Percentiles rank a stretch among this genome's conserved stretches.
Evolutionary conservation across 345 rosid genomes (phyloP).

Genomic region (Eucalyptus viminalis): DNA sequence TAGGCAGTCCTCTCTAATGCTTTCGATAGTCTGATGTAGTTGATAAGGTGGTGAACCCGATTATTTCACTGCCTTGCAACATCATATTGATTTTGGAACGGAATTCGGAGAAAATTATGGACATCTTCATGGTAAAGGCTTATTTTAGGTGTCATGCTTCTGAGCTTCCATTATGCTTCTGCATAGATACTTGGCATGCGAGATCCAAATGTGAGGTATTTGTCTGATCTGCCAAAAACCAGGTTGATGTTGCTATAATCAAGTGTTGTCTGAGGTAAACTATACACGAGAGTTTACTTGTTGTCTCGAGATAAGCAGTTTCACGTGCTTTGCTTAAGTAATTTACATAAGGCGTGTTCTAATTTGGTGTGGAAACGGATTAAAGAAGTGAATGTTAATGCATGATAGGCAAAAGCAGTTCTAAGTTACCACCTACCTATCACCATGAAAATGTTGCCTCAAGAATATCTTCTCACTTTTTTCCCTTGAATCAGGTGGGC

Average conservation of each 20-base stretch:
- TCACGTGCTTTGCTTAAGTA: neutral
- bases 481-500: constrained; percentile 24
- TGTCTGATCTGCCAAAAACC: neutral
- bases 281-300: neutral
- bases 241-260: neutral
- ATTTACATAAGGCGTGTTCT: neutral
- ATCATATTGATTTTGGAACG: too few species aligned
- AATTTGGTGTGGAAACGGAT: neutral
- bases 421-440: neutral
- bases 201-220: neutral
- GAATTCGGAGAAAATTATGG: too few species aligned
- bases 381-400: neutral
- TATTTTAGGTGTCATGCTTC: neutral
- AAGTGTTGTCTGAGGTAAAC: neutral
- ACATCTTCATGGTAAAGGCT: neutral
- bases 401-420: neutral
- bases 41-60: too few species aligned
- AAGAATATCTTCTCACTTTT: neutral
- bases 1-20: too few species aligned
- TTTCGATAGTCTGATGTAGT: too few species aligned
- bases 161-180: neutral
- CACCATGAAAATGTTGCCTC: neutral
- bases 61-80: too few species aligned
- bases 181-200: neutral
- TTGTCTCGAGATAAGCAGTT: neutral